These are phyloP conservation scores for Plasmodium coatneyi DNA, from an alignment of 169 alveolate genomes.

Conservation along the genomic window DNA sequence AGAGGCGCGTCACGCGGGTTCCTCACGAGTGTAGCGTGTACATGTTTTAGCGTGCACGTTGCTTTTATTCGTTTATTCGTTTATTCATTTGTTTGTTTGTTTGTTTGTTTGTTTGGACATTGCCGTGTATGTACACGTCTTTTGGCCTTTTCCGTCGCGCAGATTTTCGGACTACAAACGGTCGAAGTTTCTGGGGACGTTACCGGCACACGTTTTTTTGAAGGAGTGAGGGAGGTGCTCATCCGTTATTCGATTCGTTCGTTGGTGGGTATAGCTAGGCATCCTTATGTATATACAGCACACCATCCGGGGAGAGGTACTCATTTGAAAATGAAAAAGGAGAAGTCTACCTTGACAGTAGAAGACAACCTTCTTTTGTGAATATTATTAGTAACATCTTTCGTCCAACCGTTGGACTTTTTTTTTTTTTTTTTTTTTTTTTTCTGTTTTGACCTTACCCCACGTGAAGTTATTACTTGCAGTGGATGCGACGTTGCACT, in stretches of 20 bases:
- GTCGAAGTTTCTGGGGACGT: constrained; percentile 57
- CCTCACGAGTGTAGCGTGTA: neutral
- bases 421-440: neutral
- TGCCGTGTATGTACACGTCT: neutral
- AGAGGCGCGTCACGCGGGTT: neutral
- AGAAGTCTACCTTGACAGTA: neutral
- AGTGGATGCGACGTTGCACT: neutral
- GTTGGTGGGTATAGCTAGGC: neutral
- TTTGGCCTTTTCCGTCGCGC: neutral
- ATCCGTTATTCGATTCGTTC: neutral
- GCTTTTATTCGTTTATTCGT: neutral
- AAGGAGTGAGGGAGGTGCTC: neutral
- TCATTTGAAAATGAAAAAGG: neutral
- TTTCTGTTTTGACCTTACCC: neutral
- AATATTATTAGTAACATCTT: neutral
- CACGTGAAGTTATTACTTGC: neutral
- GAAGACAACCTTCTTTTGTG: neutral
- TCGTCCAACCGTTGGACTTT: neutral
- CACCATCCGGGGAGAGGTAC: neutral
- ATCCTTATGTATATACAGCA: neutral
- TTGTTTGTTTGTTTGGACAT: neutral
- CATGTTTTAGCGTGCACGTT: neutral
- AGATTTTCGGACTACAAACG: constrained; percentile 51
- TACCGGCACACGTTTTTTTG: constrained; percentile 59
- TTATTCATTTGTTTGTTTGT: neutral